Evolutionary conservation across 805 yeast species (phyloP).

Genomic region (Candida vaughaniae): DNA sequence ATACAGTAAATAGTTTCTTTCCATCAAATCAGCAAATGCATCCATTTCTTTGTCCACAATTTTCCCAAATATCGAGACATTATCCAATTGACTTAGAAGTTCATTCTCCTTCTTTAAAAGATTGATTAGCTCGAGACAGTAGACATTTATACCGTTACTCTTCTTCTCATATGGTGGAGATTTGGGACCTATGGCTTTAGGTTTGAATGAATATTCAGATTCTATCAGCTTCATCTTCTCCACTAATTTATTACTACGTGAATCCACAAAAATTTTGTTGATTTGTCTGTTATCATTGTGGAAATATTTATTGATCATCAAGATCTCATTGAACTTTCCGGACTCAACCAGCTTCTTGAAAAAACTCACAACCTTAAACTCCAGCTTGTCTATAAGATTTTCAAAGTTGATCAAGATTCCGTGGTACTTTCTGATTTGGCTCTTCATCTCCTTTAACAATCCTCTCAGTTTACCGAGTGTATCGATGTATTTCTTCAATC

Average conservation of each 20-base stretch:
- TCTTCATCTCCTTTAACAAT: conserved; percentile 45
- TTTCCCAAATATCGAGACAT: conserved; percentile 1
- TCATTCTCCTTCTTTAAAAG: conserved; percentile 51
- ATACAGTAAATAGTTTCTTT: conserved; percentile 12
- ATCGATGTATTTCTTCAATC: conserved; percentile 35
- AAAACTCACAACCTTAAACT: conserved; percentile 49
- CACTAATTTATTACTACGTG: conserved; percentile 30
- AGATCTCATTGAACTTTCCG: conserved; percentile 40
- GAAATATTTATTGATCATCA: conserved; percentile 48
- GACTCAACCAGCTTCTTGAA: conserved; percentile 39
- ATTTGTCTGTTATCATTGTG: conserved; percentile 17
- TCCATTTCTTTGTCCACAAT: conserved; percentile 12
- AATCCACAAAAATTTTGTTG: conserved; percentile 17
- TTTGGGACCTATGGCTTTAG: conserved; percentile 22
- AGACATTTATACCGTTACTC: conserved; percentile 54
- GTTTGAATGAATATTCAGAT: conserved; percentile 20
- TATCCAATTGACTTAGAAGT: conserved; percentile 37
- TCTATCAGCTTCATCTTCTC: conserved; percentile 42
- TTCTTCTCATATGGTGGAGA: conserved; percentile 57
- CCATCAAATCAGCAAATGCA: conserved; percentile 9
- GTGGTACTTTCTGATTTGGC: conserved; percentile 51
- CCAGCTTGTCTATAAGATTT: conserved; percentile 55
- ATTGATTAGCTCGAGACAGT: conserved; percentile 51
- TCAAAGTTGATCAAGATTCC: conserved; percentile 66
- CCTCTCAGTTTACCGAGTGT: conserved; percentile 40